These are phyloP conservation scores for Andrographis paniculata DNA, from an alignment of 305 asterid species.

Conservation along the genomic window DNA sequence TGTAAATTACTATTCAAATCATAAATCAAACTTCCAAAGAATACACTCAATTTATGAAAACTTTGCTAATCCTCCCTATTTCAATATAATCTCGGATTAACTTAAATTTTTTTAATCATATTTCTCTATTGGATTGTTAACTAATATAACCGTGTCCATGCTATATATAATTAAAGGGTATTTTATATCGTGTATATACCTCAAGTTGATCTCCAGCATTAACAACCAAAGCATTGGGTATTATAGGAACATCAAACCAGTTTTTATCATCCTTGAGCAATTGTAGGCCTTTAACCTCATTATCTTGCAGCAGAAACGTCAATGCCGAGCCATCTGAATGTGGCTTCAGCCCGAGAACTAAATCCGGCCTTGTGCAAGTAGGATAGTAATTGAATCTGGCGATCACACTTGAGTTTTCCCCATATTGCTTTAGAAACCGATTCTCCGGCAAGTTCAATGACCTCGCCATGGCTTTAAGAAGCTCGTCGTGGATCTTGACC, in stretches of 20 bases:
- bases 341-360: conserved; percentile 42
- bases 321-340: conserved; percentile 40
- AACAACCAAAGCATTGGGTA: conserved; percentile 35
- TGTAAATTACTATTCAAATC: no score
- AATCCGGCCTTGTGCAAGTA: conserved; percentile 35
- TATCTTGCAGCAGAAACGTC: conserved; percentile 41
- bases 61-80: no score
- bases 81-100: no score
- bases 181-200: no score
- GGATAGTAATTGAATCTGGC: conserved; percentile 51
- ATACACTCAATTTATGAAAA: no score
- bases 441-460: conserved; percentile 37
- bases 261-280: conserved; percentile 31
- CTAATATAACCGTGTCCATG: no score
- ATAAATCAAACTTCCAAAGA: no score
- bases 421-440: conserved; percentile 31
- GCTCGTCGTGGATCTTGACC: conserved; percentile 13
- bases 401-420: conserved; percentile 18
- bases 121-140: no score
- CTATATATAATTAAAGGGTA: no score
- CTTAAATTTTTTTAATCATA: no score
- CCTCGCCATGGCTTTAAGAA: conserved; percentile 38
- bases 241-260: conserved; percentile 44
- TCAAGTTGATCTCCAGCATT: conserved; percentile 51
- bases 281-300: conserved; percentile 47